Evolutionary conservation across 1,284 basidiomycete species (phyloP).

Genomic region (Wolfiporia cocos): DNA sequence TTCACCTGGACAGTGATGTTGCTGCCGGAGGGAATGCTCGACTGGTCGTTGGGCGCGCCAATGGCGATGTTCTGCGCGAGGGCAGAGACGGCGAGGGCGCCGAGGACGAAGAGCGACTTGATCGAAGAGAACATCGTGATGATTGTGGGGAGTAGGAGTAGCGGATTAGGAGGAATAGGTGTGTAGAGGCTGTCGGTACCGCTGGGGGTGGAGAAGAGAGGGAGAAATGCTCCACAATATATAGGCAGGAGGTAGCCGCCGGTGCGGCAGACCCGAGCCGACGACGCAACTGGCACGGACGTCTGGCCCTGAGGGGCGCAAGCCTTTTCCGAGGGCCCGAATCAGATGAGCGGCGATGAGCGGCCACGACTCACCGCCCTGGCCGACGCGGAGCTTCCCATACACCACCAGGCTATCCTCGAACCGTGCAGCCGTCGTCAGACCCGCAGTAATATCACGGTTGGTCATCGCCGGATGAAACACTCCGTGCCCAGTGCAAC

Average conservation of each 20-base stretch:
- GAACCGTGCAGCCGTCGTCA: too few relatives aligned
- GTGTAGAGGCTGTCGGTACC: background rate
- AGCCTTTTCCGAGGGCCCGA: background rate
- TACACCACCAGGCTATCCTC: too few relatives aligned
- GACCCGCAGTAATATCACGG: too few relatives aligned
- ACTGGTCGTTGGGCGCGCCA: conserved; percentile 28
- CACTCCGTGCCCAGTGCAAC: too few relatives aligned
- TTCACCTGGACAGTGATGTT: conserved; percentile 36
- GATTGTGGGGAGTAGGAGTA: background rate
- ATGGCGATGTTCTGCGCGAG: conserved; percentile 37
- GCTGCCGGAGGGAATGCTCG: conserved; percentile 29
- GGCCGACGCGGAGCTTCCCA: too few relatives aligned
- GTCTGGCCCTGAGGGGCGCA: too few relatives aligned
- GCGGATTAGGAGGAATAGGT: background rate
- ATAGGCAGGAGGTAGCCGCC: background rate
- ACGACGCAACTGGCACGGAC: background rate
- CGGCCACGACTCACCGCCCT: too few relatives aligned
- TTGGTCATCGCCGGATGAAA: too few relatives aligned
- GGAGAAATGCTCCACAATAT: conserved; percentile 2
- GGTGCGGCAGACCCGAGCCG: background rate
- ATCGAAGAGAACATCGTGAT: conserved; percentile 9
- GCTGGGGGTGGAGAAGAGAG: background rate
- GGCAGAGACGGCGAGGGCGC: conserved; percentile 18
- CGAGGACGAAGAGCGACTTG: conserved; percentile 15
- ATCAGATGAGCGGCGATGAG: too few relatives aligned